Percentiles rank a stretch among this genome's conserved stretches.
Conservation (phyloP, 2,329 filamentous ascomycete genomes). For the Aspergillus jensenii region DNA sequence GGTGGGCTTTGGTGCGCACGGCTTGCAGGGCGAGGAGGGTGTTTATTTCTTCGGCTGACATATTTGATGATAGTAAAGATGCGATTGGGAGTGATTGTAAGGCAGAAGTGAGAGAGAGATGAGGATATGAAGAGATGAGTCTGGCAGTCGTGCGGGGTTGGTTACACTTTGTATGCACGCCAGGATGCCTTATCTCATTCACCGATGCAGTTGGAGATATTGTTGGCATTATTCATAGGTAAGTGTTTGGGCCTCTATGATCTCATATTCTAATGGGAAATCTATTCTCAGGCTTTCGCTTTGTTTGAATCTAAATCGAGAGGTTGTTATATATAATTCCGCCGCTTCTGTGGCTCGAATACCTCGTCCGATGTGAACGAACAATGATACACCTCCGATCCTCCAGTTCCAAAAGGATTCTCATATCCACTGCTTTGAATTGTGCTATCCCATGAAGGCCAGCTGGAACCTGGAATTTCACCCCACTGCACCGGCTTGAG, state of each 20-base stretch:
- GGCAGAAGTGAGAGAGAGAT: background rate
- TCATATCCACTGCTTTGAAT: too few relatives aligned
- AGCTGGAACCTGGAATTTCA: background rate
- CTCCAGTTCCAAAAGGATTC: too few relatives aligned
- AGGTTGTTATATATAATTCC: background rate
- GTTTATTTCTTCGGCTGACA: background rate
- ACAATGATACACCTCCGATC: background rate
- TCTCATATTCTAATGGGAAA: too few relatives aligned
- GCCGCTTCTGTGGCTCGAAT: background rate
- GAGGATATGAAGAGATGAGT: background rate
- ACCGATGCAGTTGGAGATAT: too few relatives aligned
- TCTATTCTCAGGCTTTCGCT: too few relatives aligned
- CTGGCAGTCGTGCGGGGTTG: background rate
- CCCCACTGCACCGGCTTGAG: constrained; percentile 3
- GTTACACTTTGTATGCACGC: background rate
- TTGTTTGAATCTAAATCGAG: background rate
- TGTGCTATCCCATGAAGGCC: background rate
- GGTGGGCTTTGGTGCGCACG: constrained; percentile 27
- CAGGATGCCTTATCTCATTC: too few relatives aligned
- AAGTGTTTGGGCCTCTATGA: too few relatives aligned
- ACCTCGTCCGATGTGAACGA: background rate
- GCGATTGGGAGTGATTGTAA: background rate
- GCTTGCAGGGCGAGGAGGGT: constrained; percentile 28
- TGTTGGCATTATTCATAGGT: too few relatives aligned
- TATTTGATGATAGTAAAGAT: too few relatives aligned